Base-by-base conservation (phyloP, 2,329 filamentous ascomycete species). In the Aspergillus pseudoglaucus region DNA sequence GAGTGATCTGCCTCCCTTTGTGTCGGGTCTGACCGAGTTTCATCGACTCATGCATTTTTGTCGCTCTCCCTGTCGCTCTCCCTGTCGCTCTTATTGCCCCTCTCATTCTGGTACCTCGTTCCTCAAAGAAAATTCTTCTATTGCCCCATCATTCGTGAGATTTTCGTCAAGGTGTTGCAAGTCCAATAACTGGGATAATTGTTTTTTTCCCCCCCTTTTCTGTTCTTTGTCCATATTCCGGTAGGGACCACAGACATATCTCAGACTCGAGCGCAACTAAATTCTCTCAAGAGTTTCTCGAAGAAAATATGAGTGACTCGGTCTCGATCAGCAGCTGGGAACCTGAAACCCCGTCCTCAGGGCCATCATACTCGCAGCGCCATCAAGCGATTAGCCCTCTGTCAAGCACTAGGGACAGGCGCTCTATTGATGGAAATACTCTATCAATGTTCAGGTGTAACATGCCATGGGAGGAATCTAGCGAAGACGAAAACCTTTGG, bases 401-500 rank as follows among this genome's bases (percentile, higher is more conserved):
- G 17, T 18, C 37, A 20, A 39, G 37, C 17, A 39, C 15, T 10
- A 18, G 17, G 18, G 12, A 10, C 17, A 20, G 15, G 10, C 37
- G 17, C 17, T 39, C 37, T 20, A 39, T 39, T 20, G 37, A 39
- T 22, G 45, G 27, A 27, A 32, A 20, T 4, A 33, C 12, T 38
- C 12, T 15, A 17, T 23, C 25, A 8, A 22, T 32, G 14, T 15
- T 46, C 38, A 25, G 12, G 12, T 41, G 27, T 22, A 39, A 27
- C 41, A 40, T 37, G n/a, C 44, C 43, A 32, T 44, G 40, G 32
- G 18, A 22, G 15, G 18, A 47, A 20, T 10, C 35, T 20, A 25
- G 35, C 22, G 39, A 42, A 17, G 40, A 43, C 37, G 33, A 17
- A 10, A 42, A 22, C 10, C 46, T 42, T 44, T 56, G 54, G 54